These are phyloP conservation scores for Ricinus communis DNA, from an alignment of 345 rosid genomes.

Conservation along the genomic window DNA sequence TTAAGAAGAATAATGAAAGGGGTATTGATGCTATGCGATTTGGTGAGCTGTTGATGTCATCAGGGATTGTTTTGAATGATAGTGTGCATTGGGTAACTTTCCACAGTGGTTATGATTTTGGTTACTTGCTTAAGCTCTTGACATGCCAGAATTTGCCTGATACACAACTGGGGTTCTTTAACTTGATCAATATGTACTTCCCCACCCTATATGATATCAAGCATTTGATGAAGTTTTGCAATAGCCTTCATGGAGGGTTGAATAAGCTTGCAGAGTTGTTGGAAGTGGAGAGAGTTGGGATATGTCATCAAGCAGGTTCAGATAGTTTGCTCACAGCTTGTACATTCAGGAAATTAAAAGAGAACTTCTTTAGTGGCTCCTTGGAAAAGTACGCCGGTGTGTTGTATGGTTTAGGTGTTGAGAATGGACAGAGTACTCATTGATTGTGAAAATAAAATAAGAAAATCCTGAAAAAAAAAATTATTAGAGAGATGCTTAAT, in stretches of 20 bases:
- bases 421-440: slow-evolving; percentile 51
- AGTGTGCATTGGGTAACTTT: slow-evolving; percentile 76
- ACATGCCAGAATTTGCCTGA: slow-evolving; percentile 61
- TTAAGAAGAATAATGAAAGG: slow-evolving; percentile 48
- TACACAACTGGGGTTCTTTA: slow-evolving; percentile 47
- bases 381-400: slow-evolving; percentile 67
- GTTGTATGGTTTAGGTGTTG: slow-evolving; percentile 73
- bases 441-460: slow-evolving; percentile 26
- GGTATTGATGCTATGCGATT: slow-evolving; percentile 55
- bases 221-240: slow-evolving; percentile 68
- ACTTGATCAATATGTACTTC: slow-evolving; percentile 51
- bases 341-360: slow-evolving; percentile 71
- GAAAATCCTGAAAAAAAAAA: slow-evolving; percentile 6
- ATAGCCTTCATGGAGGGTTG: slow-evolving; percentile 76
- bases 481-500: slow-evolving; percentile 15
- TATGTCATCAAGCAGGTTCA: slow-evolving; percentile 79
- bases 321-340: slow-evolving; percentile 79
- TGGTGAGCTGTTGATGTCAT: slow-evolving; percentile 67
- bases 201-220: slow-evolving; percentile 67
- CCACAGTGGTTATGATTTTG: slow-evolving; percentile 80
- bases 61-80: slow-evolving; percentile 71
- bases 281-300: slow-evolving; percentile 67
- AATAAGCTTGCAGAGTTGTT: slow-evolving; percentile 69
- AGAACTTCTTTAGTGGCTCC: slow-evolving; percentile 60
- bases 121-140: slow-evolving; percentile 68